Evolutionary conservation across 805 yeast genomes (phyloP), one percentile per base, ranked within the genome.

Genomic region (Priceomyces castillae): DNA sequence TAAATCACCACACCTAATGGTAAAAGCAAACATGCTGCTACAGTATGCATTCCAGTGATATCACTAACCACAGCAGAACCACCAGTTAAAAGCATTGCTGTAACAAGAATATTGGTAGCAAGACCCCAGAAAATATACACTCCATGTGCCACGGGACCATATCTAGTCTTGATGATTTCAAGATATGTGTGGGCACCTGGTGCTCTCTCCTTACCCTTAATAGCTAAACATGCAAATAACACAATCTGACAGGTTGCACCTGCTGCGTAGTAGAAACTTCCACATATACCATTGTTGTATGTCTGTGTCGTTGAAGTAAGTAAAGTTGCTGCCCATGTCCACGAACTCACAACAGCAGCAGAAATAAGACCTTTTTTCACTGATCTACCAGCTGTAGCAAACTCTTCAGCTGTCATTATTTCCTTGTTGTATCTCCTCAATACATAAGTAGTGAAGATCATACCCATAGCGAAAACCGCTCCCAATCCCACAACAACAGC

Each of bases 201-300:
- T 11, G 97, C 96, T 51, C 82, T 80, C 59, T 84, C 84, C 64
- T 90, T 90, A 28, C 90, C 86, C 61, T 86, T 90, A 50, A 90
- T 88, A 10, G 96, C 97, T 46, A 89, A 64, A 36, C 89, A 82
- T 1, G 96, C 88, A 64, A 90, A 90, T 41, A 89, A 71, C 17
- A 89, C 82, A 52, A 90, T 86, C 62, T 90, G 97, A 43, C 86
- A 88, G 42, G 88, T 78, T 1, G 96, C 97, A 58, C 97, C 98
- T 2, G 94, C 79, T 7, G 96, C 96, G 61, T 90, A 90, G 67
- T 81, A 85, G 58, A 76, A 82, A 11, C 92, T 84, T 38, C 95
- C 96, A 26, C 82, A 65, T 33, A 90, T 78, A 56, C 98, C 98
- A 47, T 71, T 69, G 43, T 65, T 64, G 64, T 86, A 90, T 17